A percentile compares a stretch with the other conserved stretches of the same genome.
phyloP scores from a whole-genome alignment of 2,329 filamentous ascomycete species.

The Xylaria multiplex region DNA sequence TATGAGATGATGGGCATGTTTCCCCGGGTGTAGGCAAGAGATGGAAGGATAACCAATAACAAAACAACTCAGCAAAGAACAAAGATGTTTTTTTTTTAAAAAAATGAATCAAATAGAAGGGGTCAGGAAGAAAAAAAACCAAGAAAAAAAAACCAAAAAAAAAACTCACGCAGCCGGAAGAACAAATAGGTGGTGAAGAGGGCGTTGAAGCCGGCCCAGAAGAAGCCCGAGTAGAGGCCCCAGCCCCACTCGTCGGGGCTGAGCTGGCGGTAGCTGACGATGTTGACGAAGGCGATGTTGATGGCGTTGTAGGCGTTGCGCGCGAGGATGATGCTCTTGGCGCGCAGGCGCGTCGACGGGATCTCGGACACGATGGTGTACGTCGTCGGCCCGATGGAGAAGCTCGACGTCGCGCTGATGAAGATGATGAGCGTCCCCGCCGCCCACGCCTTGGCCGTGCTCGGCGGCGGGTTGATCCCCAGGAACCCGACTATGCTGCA shows the following conservation, averaged over 20 bases:
- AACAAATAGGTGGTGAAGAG: slow-evolving; percentile 56
- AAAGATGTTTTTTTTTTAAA: no score
- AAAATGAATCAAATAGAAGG: no score
- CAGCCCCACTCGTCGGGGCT: slow-evolving; percentile 52
- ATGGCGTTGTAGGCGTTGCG: slow-evolving; percentile 57
- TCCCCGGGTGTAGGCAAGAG: neutral
- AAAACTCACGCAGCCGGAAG: slow-evolving; percentile 56
- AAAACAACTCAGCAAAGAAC: neutral
- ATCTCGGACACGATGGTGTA: slow-evolving; percentile 61
- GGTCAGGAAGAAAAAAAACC: no score
- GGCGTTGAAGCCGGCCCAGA: slow-evolving; percentile 53
- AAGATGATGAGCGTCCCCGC: slow-evolving; percentile 56
- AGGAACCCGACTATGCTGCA: slow-evolving; percentile 48
- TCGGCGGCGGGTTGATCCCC: slow-evolving; percentile 49
- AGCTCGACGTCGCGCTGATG: slow-evolving; percentile 56
- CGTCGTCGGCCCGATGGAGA: slow-evolving; percentile 58
- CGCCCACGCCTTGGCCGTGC: slow-evolving; percentile 55
- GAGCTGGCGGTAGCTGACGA: slow-evolving; percentile 52
- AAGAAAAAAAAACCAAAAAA: slow-evolving; percentile 25
- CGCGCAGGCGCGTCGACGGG: slow-evolving; percentile 56
- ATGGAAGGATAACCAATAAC: neutral
- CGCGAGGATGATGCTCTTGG: slow-evolving; percentile 58
- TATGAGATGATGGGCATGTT: no score
- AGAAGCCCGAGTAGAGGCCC: slow-evolving; percentile 54
- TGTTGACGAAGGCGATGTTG: slow-evolving; percentile 54